A percentile compares a stretch with the other conserved stretches of the same genome.
These are phyloP conservation scores for Hypoxylon trugodes DNA, from an alignment of 495 filamentous ascomycete species.

Conservation along the genomic window DNA sequence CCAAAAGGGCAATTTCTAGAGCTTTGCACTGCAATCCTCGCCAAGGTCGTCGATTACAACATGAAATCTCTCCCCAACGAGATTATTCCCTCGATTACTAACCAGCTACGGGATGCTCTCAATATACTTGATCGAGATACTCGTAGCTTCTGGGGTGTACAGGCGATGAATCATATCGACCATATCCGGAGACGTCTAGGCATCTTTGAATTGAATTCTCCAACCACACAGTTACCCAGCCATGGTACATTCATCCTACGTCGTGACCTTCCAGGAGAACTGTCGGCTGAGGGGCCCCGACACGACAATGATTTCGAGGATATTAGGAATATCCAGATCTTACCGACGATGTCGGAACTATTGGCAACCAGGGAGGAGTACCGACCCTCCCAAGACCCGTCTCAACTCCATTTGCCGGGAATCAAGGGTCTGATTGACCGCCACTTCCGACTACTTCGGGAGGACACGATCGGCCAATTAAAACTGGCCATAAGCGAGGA, in stretches of 20 bases:
- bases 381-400: conserved; percentile 60
- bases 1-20: conserved; percentile 29
- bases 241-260: conserved; percentile 46
- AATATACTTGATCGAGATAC: conserved; percentile 4
- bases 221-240: background rate
- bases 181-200: conserved; percentile 36
- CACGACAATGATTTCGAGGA: conserved; percentile 73
- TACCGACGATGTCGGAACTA: conserved; percentile 72
- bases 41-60: conserved; percentile 41
- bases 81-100: conserved; percentile 16
- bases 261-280: conserved; percentile 59
- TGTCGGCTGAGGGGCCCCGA: conserved; percentile 60
- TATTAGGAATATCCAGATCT: conserved; percentile 66
- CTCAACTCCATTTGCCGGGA: conserved; percentile 63
- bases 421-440: conserved; percentile 69
- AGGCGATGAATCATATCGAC: conserved; percentile 36
- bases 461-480: conserved; percentile 69
- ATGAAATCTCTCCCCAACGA: conserved; percentile 33
- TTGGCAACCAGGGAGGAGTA: conserved; percentile 60
- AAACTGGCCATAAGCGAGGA: conserved; percentile 61
- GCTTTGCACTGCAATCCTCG: conserved; percentile 34
- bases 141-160: conserved; percentile 23
- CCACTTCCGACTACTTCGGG: conserved; percentile 72
- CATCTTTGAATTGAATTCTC: conserved; percentile 7
- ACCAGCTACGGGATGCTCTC: conserved; percentile 7